Evolutionary conservation across 2,329 filamentous ascomycete genomes (phyloP), one percentile per base, ranked within the genome.

Genomic region (Fusarium penzigii): DNA sequence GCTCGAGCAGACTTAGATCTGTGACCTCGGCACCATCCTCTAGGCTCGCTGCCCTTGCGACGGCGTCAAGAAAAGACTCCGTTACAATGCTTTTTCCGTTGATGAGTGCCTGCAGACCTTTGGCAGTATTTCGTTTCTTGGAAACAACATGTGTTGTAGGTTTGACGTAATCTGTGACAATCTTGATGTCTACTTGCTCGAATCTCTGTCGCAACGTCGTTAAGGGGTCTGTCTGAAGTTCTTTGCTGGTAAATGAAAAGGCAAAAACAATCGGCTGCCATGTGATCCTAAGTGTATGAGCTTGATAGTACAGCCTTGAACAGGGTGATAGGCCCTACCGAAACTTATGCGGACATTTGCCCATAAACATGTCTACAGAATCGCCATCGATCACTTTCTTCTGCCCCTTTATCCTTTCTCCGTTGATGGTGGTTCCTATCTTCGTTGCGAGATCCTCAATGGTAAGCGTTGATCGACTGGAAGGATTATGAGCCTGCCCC

Each of bases 181-280:
- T 86, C 70, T 97, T 97, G 70, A 97, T 87, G 67, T 96, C 94
- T n/a, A 96, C 79, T 42, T 87, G 83, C 67, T 95, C 91, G 16
- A 97, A 82, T 48, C 80, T 80, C 32, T 81, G 74, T 56, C 83
- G 83, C 25, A 92, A 79, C 16, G 76, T 75, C 2, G 76, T 73
- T 49, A 92, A 77, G 2, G 87, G 84, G 62, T 87, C 84, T 54
- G 79, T 78, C 58, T 86, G 89, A 34, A 86, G 73, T 61, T 91
- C 86, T 59, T 87, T 89, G 51, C 80, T 82, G 8, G 87, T 85
- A 52, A 90, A 88, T 2, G 88, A 90, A 67, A 94, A 93, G 41
- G 86, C 90, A 51, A 97, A 78, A n/a, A 92, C 85, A 8, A 90
- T 79, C 0, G 91, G 88, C 29, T 85, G 75, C 92, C 93, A 97